A percentile compares a stretch with the other conserved stretches of the same genome.
Conservation (phyloP, 2,329 filamentous ascomycete species). For the Fusarium kyushuense region DNA sequence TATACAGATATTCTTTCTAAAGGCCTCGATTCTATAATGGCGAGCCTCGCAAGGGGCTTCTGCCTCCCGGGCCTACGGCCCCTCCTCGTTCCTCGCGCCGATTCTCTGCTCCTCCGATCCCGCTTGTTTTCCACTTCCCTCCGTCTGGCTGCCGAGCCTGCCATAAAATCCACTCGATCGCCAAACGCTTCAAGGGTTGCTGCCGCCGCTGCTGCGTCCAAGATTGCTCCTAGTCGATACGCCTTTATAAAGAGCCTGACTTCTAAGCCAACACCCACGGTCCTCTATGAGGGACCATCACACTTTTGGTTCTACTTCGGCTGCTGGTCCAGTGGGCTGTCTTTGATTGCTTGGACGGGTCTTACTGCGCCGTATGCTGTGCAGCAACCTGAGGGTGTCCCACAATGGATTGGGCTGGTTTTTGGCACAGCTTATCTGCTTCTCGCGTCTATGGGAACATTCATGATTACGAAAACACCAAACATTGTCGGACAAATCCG, state of each 20-base stretch:
- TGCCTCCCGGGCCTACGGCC: conserved; percentile 46
- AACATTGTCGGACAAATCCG: conserved; percentile 70
- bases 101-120: conserved; percentile 38
- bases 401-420: conserved; percentile 67
- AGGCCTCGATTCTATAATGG: conserved; percentile 41
- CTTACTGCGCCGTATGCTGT: conserved; percentile 52
- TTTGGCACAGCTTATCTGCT: conserved; percentile 70
- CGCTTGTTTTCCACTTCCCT: conserved; percentile 51
- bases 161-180: conserved; percentile 33
- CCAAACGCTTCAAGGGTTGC: conserved; percentile 21
- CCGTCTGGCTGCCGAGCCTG: conserved; percentile 36
- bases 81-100: conserved; percentile 41
- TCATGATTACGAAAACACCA: conserved; percentile 68
- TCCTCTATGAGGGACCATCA: conserved; percentile 74
- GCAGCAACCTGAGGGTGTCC: conserved; percentile 61
- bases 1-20: background rate
- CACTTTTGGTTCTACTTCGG: conserved; percentile 72
- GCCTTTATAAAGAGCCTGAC: conserved; percentile 68
- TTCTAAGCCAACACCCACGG: conserved; percentile 65
- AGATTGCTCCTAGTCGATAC: conserved; percentile 50
- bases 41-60: conserved; percentile 50
- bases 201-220: conserved; percentile 25
- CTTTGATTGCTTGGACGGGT: conserved; percentile 53
- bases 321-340: conserved; percentile 67
- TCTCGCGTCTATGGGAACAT: conserved; percentile 70